phyloP scores from a whole-genome alignment of 1,284 basidiomycete species.

The Rhizoctonia solani region DNA sequence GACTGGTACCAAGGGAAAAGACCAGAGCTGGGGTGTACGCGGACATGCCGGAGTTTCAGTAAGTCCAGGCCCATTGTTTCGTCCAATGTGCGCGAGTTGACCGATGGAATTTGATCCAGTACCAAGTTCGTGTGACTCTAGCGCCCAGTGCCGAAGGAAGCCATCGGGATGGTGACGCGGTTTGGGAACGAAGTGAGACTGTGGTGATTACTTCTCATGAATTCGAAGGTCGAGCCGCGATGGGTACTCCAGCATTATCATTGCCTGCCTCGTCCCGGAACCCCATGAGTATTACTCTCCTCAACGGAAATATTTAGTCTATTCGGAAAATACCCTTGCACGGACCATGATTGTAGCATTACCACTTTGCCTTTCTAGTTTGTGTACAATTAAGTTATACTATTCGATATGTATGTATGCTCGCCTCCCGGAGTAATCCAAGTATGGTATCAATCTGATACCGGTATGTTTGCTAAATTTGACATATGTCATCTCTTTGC shows the following conservation, averaged over 20 bases:
- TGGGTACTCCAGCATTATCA: not conserved
- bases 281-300: not conserved
- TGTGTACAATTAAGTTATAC: no score
- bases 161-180: not conserved
- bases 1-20: conserved; percentile 15
- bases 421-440: no score
- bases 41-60: conserved; percentile 14
- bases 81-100: not conserved
- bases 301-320: not conserved
- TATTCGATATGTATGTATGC: no score
- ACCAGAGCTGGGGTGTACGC: conserved; percentile 27
- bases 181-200: conserved; percentile 18
- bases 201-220: conserved; percentile 28
- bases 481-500: no score
- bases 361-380: no score
- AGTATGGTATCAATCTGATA: no score
- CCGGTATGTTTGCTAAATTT: no score
- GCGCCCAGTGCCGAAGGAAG: not conserved
- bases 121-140: conserved; percentile 11
- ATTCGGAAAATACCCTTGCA: no score
- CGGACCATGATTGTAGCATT: no score
- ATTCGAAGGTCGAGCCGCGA: conserved; percentile 9
- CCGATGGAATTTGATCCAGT: not conserved
- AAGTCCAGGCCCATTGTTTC: conserved; percentile 4
- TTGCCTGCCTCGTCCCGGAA: conserved; percentile 12